Evolutionary conservation across 1,139 yeast genomes (phyloP).

Genomic region (Spencermartinsiella ligniputridi): DNA sequence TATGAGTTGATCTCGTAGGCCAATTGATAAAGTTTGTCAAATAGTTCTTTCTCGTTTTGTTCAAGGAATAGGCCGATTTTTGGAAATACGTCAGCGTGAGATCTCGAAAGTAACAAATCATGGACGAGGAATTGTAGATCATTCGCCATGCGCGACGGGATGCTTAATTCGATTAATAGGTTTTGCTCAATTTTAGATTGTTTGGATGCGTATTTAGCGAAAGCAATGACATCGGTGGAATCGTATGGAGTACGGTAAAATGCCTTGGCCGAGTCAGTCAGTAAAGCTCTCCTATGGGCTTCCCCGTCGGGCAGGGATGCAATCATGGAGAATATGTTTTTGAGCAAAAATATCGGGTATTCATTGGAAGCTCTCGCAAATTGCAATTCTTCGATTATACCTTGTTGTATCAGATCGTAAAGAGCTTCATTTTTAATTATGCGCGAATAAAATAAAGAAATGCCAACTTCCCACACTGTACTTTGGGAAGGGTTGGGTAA

Average conservation of each 20-base stretch:
- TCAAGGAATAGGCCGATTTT: conserved; percentile 8
- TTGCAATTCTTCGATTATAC: conserved; percentile 3
- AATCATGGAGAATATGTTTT: neutral
- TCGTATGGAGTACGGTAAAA: neutral
- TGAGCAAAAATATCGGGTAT: neutral
- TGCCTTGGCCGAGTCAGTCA: neutral
- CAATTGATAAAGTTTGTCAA: conserved; percentile 5
- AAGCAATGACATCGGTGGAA: neutral
- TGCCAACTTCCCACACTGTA: conserved; percentile 26
- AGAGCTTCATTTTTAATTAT: neutral
- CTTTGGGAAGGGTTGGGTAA: conserved; percentile 27
- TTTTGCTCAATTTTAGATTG: neutral
- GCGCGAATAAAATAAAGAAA: conserved; percentile 6
- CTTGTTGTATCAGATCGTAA: conserved; percentile 15
- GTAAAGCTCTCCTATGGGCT: neutral
- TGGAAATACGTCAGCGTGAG: conserved; percentile 3
- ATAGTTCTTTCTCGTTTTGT: neutral
- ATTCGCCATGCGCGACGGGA: neutral
- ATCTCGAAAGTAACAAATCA: neutral
- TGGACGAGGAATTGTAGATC: neutral
- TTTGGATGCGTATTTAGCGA: neutral
- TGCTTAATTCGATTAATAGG: neutral
- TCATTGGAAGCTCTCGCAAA: conserved; percentile 4
- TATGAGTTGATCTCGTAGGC: conserved; percentile 4
- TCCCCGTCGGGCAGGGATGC: neutral